Conservation (phyloP, 257 asterid species). For the Fraxinus cuspidata region DNA sequence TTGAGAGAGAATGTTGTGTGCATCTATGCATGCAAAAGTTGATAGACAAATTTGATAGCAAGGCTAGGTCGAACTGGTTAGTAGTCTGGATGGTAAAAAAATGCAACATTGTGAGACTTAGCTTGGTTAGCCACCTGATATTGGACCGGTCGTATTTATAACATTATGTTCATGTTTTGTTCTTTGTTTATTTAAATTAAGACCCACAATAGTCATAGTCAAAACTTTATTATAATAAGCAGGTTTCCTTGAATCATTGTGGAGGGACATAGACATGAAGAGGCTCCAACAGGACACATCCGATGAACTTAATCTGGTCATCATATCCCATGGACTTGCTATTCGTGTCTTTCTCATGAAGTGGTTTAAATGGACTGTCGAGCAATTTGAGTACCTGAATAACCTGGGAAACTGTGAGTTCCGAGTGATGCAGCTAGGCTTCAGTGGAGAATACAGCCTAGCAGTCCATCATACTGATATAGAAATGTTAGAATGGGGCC, state of each 20-base stretch:
- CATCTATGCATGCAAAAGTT: not conserved
- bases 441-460: slow-evolving; percentile 65
- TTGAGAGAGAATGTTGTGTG: not conserved
- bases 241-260: slow-evolving; percentile 65
- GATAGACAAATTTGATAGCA: not conserved
- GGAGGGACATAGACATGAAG: slow-evolving; percentile 74
- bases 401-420: slow-evolving; percentile 56
- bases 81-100: not conserved
- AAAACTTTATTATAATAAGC: slow-evolving; percentile 25
- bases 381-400: slow-evolving; percentile 57
- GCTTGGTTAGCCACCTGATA: not conserved
- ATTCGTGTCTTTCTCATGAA: slow-evolving; percentile 62
- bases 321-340: slow-evolving; percentile 63
- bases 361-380: slow-evolving; percentile 71
- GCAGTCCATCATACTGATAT: slow-evolving; percentile 51
- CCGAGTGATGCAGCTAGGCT: slow-evolving; percentile 57
- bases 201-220: slow-evolving; percentile 6
- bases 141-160: not conserved
- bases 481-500: slow-evolving; percentile 58
- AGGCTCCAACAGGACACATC: slow-evolving; percentile 44
- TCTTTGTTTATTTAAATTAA: not conserved
- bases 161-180: not conserved
- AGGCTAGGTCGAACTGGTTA: not conserved
- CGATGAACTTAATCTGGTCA: slow-evolving; percentile 51
- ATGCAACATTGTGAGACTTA: not conserved